Conservation (phyloP, 176 grass and related monocot genomes). For the Phragmites australis region DNA sequence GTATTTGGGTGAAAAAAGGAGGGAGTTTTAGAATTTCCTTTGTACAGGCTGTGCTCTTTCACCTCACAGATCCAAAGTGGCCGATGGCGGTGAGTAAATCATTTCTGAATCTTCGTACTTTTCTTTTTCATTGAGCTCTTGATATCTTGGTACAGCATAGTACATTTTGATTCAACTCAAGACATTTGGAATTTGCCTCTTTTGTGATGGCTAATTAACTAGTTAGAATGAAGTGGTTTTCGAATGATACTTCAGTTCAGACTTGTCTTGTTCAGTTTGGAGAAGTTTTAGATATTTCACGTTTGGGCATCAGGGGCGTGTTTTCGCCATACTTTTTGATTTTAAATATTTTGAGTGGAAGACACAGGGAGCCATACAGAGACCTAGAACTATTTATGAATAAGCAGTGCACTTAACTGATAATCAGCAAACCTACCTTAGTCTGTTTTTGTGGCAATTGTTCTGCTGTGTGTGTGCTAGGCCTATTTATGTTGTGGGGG, state of each 20-base stretch:
- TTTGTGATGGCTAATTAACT: constrained; percentile 11
- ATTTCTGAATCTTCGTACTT: constrained; percentile 5
- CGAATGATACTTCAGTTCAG: background rate
- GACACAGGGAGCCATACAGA: background rate
- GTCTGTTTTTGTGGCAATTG: background rate
- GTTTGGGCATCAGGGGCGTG: background rate
- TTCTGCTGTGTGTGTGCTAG: constrained; percentile 12
- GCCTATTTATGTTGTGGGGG: constrained; percentile 16
- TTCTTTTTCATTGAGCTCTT: constrained; percentile 10
- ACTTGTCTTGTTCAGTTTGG: background rate
- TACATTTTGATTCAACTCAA: background rate
- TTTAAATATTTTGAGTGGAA: background rate
- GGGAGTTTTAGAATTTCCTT: background rate
- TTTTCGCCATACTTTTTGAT: constrained; percentile 9
- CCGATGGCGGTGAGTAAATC: constrained; percentile 63
- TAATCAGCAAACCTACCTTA: background rate
- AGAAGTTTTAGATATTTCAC: background rate
- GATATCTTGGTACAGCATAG: background rate
- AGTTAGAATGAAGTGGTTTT: background rate
- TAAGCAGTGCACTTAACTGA: background rate
- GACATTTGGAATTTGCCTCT: background rate
- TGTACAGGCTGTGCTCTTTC: background rate
- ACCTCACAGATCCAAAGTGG: background rate
- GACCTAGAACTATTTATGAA: background rate
- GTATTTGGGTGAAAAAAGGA: constrained; percentile 27